phyloP scores from a whole-genome alignment of 805 yeast genomes.

The Diddensiella santjacobensis region DNA sequence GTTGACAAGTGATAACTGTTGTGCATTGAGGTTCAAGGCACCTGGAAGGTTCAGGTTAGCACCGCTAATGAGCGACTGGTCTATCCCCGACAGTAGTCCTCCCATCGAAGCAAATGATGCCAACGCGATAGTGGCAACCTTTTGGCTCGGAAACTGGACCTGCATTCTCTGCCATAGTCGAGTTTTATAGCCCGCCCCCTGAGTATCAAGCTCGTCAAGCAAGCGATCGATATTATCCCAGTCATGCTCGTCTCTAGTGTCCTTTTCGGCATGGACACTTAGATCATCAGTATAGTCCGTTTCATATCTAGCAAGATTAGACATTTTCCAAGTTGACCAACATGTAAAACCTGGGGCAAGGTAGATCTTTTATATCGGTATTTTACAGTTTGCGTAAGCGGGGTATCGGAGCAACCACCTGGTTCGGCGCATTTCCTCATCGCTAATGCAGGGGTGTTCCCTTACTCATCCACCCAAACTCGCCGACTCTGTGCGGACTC shows the following conservation, averaged over 20 bases:
- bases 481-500: too few relatives aligned
- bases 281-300: neutral
- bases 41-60: slow-evolving; percentile 51
- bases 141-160: slow-evolving; percentile 41
- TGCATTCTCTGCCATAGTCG: neutral
- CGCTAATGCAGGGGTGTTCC: too few relatives aligned
- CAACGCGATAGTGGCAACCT: slow-evolving; percentile 45
- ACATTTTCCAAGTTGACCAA: too few relatives aligned
- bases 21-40: slow-evolving; percentile 39
- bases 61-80: slow-evolving; percentile 64
- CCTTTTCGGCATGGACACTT: neutral
- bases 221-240: neutral
- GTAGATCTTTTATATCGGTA: too few relatives aligned
- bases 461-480: too few relatives aligned
- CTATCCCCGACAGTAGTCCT: slow-evolving; percentile 63
- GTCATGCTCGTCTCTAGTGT: neutral
- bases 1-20: slow-evolving; percentile 50
- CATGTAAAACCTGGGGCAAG: too few relatives aligned
- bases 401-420: too few relatives aligned
- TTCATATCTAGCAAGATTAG: too few relatives aligned
- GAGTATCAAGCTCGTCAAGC: neutral
- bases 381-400: too few relatives aligned
- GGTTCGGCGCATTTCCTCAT: too few relatives aligned
- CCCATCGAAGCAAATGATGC: slow-evolving; percentile 60
- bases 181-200: neutral